Base-by-base conservation (phyloP, 495 filamentous ascomycete species). In the Choiromyces venosus region DNA sequence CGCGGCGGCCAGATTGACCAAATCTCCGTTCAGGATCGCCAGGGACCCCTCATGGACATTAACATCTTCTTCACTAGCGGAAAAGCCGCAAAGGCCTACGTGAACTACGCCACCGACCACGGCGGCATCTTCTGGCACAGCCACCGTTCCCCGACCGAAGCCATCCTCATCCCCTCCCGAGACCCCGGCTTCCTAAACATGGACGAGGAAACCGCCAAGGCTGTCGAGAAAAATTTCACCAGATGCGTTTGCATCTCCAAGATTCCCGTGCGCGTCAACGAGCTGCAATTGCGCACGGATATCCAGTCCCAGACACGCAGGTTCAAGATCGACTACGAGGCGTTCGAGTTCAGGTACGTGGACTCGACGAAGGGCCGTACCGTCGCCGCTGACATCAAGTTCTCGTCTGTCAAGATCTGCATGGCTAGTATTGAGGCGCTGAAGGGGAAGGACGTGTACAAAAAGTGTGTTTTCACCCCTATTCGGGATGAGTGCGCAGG, bases 121-220 rank as follows among this genome's bases (percentile, higher is more conserved):
- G 69, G 73, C 12, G 73, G 69, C 2, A 69, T 75, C 16, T 72
- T 52, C 61, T 75, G 73, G 73, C 12, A 40, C 37, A 33, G 12
- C 0, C 12, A 61, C 16, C 52, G 52, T 5, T 5, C 16, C 52
- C 52, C 52, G 1, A 14, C 52, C 10, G 25, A 16, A 16, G 52
- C 52, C 0, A 61, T 4, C 52, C 52, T 61, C 2, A 61, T 61
- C 52, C 52, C 52, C 52, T 61, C 52, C 25, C 25, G 10, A 29
- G 25, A 61, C 3, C 1, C 10, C 0, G 52, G 52, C 4, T 33
- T 61, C 25, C 12, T 61, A 4, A 61, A 33, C 12, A 61, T 61
- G 12, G 52, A 61, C 0, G 25, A 61, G 52, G 52, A 61, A 12
- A 61, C 52, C 0, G 52, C 52, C 52, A 29, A 61, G 25, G 52